Base-by-base conservation (phyloP, 495 filamentous ascomycete genomes). In the Hypoxylon subgilvum region DNA sequence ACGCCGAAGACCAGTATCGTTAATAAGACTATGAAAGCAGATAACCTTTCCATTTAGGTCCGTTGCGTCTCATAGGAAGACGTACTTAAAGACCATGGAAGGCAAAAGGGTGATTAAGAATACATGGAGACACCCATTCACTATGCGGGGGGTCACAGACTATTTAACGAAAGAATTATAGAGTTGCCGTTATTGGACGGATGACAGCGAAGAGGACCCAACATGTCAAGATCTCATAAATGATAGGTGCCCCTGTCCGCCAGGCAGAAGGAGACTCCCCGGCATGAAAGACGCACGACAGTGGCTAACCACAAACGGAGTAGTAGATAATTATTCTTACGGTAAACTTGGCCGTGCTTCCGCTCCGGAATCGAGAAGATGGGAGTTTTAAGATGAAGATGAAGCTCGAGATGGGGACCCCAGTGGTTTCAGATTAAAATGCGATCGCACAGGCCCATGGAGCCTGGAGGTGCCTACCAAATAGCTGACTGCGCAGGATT, bases 351-450 rank as follows among this genome's bases (percentile, higher is more conserved):
- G 42, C 41, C 18, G 35, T 41, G n/a, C 7, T 57, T 10, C 38
- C 39, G 10, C 19, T 25, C 27, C 30, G 42, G 28, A 25, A 30
- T 38, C 14, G 42, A 52, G 32, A 45, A 49, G 43, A 34, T 12
- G 48, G 31, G 49, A 44, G 60, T 68, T 65, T 68, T 52, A 61
- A 25, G 39, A 55, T 52, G 61, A 31, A 48, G 65, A 68, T 68
- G 65, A 68, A 68, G 60, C 53, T 65, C 7, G 28, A 47, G 42
- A 65, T 43, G 46, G 25, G 41, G 31, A 30, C 30, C 31, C 44
- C 18, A 16, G 43, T 31, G 31, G 60, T 68, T 65, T 68, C 65
- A 58, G 56, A 65, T 53, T 32, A 2, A 47, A 36, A 52, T 51
- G 27, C 30, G 27, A 38, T 36, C 8, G 42, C 41, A 52, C 27